These are phyloP conservation scores for Chrysophaeum taylorii DNA, from an alignment of 352 stramenopile species.

Conservation along the genomic window DNA sequence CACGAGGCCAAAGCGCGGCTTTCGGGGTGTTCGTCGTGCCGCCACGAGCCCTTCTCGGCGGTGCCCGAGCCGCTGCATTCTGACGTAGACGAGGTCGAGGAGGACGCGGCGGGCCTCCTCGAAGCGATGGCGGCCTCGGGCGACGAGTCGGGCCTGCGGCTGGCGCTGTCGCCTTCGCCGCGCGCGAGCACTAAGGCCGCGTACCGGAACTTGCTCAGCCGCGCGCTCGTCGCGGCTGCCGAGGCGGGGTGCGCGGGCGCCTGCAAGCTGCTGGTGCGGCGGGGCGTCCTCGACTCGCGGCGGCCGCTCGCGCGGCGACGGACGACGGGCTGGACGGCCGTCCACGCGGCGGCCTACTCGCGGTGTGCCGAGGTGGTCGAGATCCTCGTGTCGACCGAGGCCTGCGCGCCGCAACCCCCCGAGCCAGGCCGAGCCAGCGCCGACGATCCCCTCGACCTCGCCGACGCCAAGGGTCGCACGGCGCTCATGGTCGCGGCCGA, in stretches of 20 bases:
- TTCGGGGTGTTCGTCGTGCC: no score
- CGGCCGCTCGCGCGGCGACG: background rate
- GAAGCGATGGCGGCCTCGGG: background rate
- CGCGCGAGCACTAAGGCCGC: background rate
- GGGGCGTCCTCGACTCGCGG: background rate
- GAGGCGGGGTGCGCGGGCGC: background rate
- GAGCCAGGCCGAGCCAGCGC: no score
- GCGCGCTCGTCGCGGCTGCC: background rate
- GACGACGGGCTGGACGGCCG: background rate
- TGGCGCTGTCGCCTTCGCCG: background rate
- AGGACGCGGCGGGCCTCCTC: background rate
- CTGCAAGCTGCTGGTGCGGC: background rate
- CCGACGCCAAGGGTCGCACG: background rate
- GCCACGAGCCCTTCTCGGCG: background rate
- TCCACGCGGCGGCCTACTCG: background rate
- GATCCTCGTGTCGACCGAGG: background rate
- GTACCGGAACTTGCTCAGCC: background rate
- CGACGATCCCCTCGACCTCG: background rate
- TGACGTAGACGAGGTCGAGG: no score
- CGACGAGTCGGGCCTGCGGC: background rate
- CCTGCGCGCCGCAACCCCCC: background rate
- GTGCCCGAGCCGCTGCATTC: no score
- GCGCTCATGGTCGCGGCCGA: conserved; percentile 7
- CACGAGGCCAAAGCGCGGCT: background rate
- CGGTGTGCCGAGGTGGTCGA: background rate